Conservation (phyloP, 257 asterid genomes). For the Lycium barbarum region DNA sequence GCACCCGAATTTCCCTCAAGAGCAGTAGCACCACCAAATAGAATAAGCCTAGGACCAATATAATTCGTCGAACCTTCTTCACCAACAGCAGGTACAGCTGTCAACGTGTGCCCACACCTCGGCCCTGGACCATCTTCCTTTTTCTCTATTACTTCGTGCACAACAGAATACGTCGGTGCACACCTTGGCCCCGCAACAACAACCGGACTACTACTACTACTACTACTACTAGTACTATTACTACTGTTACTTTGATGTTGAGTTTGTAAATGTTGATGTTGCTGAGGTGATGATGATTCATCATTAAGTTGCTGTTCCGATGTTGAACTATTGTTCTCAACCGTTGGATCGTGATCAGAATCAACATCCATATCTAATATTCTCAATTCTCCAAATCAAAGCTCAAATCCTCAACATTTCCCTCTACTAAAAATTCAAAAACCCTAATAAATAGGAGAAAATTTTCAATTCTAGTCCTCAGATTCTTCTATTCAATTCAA, state of each 20-base stretch:
- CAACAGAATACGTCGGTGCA: constrained; percentile 86
- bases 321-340: constrained; percentile 34
- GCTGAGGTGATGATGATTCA: constrained; percentile 45
- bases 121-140: constrained; percentile 99
- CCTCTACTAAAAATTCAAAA: no score
- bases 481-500: no score
- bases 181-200: constrained; percentile 78
- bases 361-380: constrained; percentile 60
- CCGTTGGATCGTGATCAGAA: constrained; percentile 32
- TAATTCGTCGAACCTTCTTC: constrained; percentile 89
- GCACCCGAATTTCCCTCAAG: constrained; percentile 96
- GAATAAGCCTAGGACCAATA: constrained; percentile 86
- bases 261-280: constrained; percentile 42
- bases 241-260: constrained; percentile 48
- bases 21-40: constrained; percentile 98
- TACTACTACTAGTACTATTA: constrained; percentile 36
- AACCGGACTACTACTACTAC: constrained; percentile 36
- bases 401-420: no score
- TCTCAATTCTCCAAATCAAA: constrained; percentile 46
- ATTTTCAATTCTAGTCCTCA: no score
- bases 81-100: constrained; percentile 97
- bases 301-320: constrained; percentile 62
- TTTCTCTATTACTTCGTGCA: constrained; percentile 76
- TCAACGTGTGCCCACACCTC: constrained; percentile 93
- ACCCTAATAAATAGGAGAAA: no score